phyloP scores from a whole-genome alignment of 345 rosid genomes.

The Citrus australasica region DNA sequence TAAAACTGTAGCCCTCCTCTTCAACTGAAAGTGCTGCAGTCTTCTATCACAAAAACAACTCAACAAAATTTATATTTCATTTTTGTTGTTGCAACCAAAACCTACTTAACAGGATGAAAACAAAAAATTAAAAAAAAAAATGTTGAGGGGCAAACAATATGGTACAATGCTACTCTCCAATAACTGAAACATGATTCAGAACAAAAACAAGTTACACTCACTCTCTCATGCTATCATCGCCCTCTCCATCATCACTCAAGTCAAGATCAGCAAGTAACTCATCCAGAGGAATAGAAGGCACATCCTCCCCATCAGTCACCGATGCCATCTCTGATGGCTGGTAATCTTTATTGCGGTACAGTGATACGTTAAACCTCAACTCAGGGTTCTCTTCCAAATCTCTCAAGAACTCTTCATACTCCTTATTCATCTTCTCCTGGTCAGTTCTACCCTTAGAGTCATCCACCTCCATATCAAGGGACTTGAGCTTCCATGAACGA shows the following conservation, averaged over 20 bases:
- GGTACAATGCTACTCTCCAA: background rate
- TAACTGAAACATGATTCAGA: background rate
- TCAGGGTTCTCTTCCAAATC: conserved; percentile 18
- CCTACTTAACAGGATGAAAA: background rate
- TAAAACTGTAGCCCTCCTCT: background rate
- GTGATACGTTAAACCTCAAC: conserved; percentile 29
- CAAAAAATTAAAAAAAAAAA: too few species aligned
- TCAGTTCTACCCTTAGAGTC: conserved; percentile 10
- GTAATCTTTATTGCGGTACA: conserved; percentile 50
- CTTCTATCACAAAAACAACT: background rate
- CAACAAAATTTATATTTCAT: background rate
- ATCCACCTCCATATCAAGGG: conserved; percentile 13
- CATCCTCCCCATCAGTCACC: conserved; percentile 50
- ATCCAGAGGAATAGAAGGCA: conserved; percentile 42
- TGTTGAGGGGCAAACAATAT: background rate
- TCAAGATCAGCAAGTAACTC: conserved; percentile 59
- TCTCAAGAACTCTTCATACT: conserved; percentile 17
- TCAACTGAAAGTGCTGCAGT: background rate
- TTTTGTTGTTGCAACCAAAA: background rate
- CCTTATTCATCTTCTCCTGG: conserved; percentile 7
- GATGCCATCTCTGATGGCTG: conserved; percentile 59
- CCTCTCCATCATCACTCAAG: conserved; percentile 33
- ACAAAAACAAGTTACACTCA: conserved; percentile 11
- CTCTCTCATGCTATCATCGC: conserved; percentile 33
- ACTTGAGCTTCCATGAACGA: conserved; percentile 17